Evolutionary conservation across 768 basidiomycete genomes (phyloP).

Genomic region (Lanmaoa rubissima): DNA sequence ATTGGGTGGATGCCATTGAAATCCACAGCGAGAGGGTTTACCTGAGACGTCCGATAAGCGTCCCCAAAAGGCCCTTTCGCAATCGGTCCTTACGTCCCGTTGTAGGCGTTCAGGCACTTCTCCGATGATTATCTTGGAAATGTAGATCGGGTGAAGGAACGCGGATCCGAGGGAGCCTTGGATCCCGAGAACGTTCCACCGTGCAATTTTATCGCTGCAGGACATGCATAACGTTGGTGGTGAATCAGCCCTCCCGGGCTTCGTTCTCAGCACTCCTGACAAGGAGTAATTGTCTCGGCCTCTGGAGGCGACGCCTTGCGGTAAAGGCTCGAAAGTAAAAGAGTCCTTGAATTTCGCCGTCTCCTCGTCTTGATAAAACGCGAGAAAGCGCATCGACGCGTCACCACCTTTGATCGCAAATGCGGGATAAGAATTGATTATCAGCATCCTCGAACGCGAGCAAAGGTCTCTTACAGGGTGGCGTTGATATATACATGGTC

Average conservation of each 20-base stretch:
- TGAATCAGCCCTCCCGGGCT: constrained; percentile 91
- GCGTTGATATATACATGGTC: constrained; percentile 74
- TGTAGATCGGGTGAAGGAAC: constrained; percentile 60
- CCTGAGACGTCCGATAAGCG: constrained; percentile 49
- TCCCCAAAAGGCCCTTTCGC: constrained; percentile 62
- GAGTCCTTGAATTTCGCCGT: constrained; percentile 71
- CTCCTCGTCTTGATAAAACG: constrained; percentile 66
- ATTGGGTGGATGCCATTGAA: background rate
- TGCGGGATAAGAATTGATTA: background rate
- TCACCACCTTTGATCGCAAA: constrained; percentile 75
- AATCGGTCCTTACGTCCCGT: constrained; percentile 52
- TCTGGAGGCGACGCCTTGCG: constrained; percentile 48
- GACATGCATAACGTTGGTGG: constrained; percentile 83
- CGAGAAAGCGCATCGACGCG: constrained; percentile 79
- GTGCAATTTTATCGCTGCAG: constrained; percentile 92
- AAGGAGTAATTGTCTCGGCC: constrained; percentile 80
- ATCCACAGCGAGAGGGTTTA: constrained; percentile 13
- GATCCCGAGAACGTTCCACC: constrained; percentile 81
- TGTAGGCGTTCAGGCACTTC: constrained; percentile 51
- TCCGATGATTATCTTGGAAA: constrained; percentile 67
- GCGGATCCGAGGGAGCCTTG: constrained; percentile 75
- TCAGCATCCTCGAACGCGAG: constrained; percentile 44
- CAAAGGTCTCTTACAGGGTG: constrained; percentile 49
- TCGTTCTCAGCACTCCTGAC: constrained; percentile 81
- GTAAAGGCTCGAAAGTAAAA: constrained; percentile 32